These are phyloP conservation scores for Tetrapisispora phaffii DNA, from an alignment of 805 yeast genomes.

Conservation along the genomic window DNA sequence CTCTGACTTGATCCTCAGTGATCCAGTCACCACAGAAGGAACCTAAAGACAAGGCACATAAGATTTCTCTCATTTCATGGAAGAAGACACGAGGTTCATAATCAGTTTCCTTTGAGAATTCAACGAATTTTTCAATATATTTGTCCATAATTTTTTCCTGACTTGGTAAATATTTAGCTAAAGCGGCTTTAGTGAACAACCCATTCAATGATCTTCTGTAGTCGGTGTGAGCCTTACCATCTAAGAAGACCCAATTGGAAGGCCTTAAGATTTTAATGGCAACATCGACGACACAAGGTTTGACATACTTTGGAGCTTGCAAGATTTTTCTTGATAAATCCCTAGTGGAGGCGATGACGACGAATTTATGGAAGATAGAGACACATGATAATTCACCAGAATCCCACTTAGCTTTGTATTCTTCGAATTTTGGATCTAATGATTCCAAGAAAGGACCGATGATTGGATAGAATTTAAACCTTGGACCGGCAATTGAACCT, in stretches of 20 bases:
- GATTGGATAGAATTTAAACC: constrained; percentile 80
- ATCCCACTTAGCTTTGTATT: constrained; percentile 85
- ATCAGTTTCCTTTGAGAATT: constrained; percentile 44
- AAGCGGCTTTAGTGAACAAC: constrained; percentile 73
- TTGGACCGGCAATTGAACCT: constrained; percentile 87
- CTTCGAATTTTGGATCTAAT: constrained; percentile 91
- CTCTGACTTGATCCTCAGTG: constrained; percentile 79
- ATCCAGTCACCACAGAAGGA: constrained; percentile 95
- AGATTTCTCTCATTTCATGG: constrained; percentile 89
- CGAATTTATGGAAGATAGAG: constrained; percentile 95
- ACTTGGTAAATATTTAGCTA: constrained; percentile 73
- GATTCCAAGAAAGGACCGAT: constrained; percentile 95
- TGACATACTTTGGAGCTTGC: constrained; percentile 76
- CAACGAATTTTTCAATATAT: constrained; percentile 60
- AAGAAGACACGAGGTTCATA: constrained; percentile 59
- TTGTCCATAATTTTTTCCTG: constrained; percentile 78
- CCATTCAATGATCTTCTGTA: constrained; percentile 88
- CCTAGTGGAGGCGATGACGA: constrained; percentile 82
- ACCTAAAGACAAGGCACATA: constrained; percentile 87
- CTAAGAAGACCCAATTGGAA: constrained; percentile 93
- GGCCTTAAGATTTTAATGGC: constrained; percentile 92
- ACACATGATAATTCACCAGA: constrained; percentile 94
- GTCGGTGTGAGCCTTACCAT: constrained; percentile 91
- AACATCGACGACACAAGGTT: constrained; percentile 97
- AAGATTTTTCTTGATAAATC: constrained; percentile 83